Evolutionary conservation across 2,329 filamentous ascomycete genomes (phyloP), one percentile per base, ranked within the genome.

Genomic region (Blastomyces parvus): DNA sequence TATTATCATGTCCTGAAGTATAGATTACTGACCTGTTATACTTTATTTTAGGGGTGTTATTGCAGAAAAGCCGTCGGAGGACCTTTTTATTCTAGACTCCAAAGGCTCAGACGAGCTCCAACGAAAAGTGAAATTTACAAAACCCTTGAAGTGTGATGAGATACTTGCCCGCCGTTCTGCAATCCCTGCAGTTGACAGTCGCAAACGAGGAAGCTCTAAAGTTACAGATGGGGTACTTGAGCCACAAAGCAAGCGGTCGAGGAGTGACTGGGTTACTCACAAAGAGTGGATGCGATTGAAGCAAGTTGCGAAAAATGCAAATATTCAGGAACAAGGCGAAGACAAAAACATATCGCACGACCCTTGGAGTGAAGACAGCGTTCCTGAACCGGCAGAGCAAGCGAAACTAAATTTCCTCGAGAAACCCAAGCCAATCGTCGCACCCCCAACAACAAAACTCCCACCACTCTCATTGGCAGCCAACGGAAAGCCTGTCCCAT

Each of bases 111-210:
- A 81, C 59, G 79, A 83, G 61, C 84, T 91, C 65, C 80, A 86
- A 72, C 78, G 83, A 66, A 82, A 86, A 70, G 81, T 85, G 66
- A 88, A 87, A 73, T 79, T 81, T 67, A 85, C 87, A 73, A 97
- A 96, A 79, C 82, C 84, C 5, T 84, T 99, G 68, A 96, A 91
- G 77, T 87, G 88, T 67, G 93, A 99, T 73, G 90, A 97, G 73
- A 97, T 99, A 67, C 86, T 99, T 69, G 87, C 88, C 38, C 83
- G 87, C 71, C 87, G 94, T 66, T 97, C 92, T 44, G 87, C 86
- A 14, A 83, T 97, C 9, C 88, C 91, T 3, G 87, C 89, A 14
- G 84, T 99, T 7, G 83, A 89, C 30, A 83, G 84, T 66, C 86
- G 88, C 69, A 99, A 97, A 79, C 87, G 93, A 60, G 73, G 85